These are phyloP conservation scores for Leccinum aurantiacum DNA, from an alignment of 768 basidiomycete species.

Conservation along the genomic window DNA sequence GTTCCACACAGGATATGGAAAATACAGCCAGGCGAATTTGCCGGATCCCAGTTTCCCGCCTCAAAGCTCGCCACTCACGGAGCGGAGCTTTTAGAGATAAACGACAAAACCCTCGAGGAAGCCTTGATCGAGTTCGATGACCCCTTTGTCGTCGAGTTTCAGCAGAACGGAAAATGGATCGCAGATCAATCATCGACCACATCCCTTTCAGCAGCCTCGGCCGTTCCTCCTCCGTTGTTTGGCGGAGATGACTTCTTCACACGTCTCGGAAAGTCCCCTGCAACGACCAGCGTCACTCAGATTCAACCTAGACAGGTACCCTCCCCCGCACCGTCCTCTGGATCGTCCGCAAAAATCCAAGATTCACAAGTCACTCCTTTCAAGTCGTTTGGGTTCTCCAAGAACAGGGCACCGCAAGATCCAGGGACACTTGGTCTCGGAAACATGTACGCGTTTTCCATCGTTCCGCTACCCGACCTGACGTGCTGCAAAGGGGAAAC, in stretches of 20 bases:
- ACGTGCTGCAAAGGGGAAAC: constrained; percentile 62
- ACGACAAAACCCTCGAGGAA: constrained; percentile 55
- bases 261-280: constrained; percentile 33
- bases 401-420: constrained; percentile 43
- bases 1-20: constrained; percentile 65
- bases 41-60: constrained; percentile 31
- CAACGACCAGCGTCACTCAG: constrained; percentile 25
- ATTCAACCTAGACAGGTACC: constrained; percentile 26
- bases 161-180: constrained; percentile 58
- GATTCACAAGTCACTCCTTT: constrained; percentile 29
- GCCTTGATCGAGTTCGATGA: constrained; percentile 60
- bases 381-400: constrained; percentile 37
- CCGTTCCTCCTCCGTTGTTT: constrained; percentile 52
- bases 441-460: constrained; percentile 67
- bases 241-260: constrained; percentile 58
- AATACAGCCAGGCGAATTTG: constrained; percentile 39
- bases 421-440: constrained; percentile 84
- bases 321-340: constrained; percentile 20
- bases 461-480: constrained; percentile 10
- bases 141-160: constrained; percentile 76
- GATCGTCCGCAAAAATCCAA: constrained; percentile 25
- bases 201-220: constrained; percentile 10
- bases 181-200: constrained; percentile 34
- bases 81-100: constrained; percentile 43
- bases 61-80: constrained; percentile 28